A percentile compares a stretch with the other conserved stretches of the same genome.
Conservation (phyloP, 129 eudicot genomes). For the Flaveria sonorensis region DNA sequence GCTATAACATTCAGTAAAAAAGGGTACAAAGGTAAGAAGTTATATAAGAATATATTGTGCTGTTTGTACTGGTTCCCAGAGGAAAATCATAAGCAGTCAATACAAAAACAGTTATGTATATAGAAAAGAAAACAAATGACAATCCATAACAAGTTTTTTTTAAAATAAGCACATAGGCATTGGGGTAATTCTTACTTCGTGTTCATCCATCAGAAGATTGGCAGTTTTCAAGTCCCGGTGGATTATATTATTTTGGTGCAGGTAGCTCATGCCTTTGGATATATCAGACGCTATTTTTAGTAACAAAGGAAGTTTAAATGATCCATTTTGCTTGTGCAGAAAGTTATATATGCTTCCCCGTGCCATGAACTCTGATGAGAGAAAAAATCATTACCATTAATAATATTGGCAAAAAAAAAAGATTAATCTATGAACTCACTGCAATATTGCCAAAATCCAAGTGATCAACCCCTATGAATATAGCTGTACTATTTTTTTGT, state of each 20-base stretch:
- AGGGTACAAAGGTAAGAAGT: no score
- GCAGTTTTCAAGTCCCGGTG: conserved; percentile 85
- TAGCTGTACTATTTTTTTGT: neutral
- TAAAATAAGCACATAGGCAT: neutral
- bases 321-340: conserved; percentile 65
- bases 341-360: conserved; percentile 66
- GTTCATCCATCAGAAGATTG: conserved; percentile 78
- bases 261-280: conserved; percentile 73
- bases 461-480: neutral
- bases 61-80: no score
- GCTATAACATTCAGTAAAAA: no score
- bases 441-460: conserved; percentile 1
- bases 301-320: conserved; percentile 57
- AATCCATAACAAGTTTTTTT: neutral
- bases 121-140: no score
- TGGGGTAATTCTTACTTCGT: conserved; percentile 53
- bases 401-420: neutral
- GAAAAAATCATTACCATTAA: conserved; percentile 14
- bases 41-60: no score
- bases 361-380: conserved; percentile 72
- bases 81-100: no score
- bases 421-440: neutral
- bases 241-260: conserved; percentile 71
- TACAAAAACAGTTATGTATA: no score
- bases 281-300: conserved; percentile 73